Evolutionary conservation across 163 green algal genomes (phyloP).

Genomic region (Picocystis sp.): DNA sequence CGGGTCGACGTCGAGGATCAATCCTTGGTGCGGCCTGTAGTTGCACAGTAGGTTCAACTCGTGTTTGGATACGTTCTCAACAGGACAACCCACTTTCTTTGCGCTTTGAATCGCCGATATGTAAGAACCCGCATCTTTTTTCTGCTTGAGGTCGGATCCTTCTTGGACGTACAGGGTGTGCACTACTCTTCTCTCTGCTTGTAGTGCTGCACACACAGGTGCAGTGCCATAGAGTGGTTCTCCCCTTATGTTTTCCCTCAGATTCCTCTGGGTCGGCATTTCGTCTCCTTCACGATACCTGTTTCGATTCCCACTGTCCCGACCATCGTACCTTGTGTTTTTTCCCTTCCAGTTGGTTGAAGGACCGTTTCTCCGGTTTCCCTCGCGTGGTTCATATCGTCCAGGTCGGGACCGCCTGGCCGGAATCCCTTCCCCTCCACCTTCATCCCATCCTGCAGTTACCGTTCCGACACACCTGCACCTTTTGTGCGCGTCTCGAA

Average conservation of each 20-base stretch:
- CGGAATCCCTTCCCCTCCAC: too few species aligned
- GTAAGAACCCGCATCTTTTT: constrained; percentile 30
- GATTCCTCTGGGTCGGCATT: too few species aligned
- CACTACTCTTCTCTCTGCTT: constrained; percentile 18
- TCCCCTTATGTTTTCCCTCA: constrained; percentile 1
- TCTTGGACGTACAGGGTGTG: constrained; percentile 41
- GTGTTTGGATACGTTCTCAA: constrained; percentile 50
- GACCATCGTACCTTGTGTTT: too few species aligned
- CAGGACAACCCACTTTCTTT: constrained; percentile 17
- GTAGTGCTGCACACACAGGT: constrained; percentile 53
- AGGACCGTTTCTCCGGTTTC: too few species aligned
- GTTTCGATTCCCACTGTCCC: too few species aligned
- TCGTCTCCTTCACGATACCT: too few species aligned
- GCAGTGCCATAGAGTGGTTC: constrained; percentile 60
- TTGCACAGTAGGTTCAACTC: constrained; percentile 72
- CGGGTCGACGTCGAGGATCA: constrained; percentile 21
- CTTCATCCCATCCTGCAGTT: too few species aligned
- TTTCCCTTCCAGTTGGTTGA: too few species aligned
- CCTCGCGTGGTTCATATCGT: too few species aligned
- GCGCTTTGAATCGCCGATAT: constrained; percentile 21
- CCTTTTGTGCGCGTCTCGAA: too few species aligned
- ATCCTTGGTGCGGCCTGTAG: constrained; percentile 50
- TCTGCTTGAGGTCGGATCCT: constrained; percentile 27
- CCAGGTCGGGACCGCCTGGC: too few species aligned
- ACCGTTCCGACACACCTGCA: too few species aligned